Conservation (phyloP, 1,139 yeast genomes). For the Kazachstania sp. region DNA sequence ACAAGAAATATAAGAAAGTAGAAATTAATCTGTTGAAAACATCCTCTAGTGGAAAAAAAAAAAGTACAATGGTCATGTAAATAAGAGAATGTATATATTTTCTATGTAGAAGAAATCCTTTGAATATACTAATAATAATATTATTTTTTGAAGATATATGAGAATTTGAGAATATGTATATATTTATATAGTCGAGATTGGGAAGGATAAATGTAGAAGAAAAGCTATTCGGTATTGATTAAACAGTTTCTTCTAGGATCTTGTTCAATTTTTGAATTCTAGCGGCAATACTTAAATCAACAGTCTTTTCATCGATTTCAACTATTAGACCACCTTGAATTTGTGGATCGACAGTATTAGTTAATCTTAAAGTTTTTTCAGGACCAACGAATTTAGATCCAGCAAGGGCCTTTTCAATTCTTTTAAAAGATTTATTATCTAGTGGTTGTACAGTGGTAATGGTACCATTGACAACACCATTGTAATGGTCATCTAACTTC, state of each 20-base stretch:
- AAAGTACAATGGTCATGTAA: neutral
- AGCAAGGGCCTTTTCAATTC: constrained; percentile 71
- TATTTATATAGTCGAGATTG: too few relatives aligned
- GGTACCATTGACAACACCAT: constrained; percentile 88
- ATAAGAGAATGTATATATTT: neutral
- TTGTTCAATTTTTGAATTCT: constrained; percentile 86
- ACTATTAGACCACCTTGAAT: constrained; percentile 94
- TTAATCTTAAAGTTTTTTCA: constrained; percentile 77
- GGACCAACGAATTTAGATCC: constrained; percentile 75
- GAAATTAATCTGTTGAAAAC: neutral
- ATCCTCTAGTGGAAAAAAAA: neutral
- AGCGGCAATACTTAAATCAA: constrained; percentile 80
- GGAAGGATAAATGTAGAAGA: too few relatives aligned
- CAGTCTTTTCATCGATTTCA: constrained; percentile 95
- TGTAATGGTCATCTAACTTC: constrained; percentile 76
- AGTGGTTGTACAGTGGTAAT: constrained; percentile 84
- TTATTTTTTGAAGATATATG: neutral
- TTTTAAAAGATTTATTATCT: constrained; percentile 71
- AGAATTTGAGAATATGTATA: neutral
- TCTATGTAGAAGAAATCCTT: neutral
- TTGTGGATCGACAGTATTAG: constrained; percentile 78
- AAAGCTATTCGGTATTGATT: constrained; percentile 27
- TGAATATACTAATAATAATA: too few relatives aligned
- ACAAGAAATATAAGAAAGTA: neutral
- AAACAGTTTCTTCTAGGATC: constrained; percentile 76